Conservation (phyloP, 306 rosid genomes). For the Fragaria vesca region DNA sequence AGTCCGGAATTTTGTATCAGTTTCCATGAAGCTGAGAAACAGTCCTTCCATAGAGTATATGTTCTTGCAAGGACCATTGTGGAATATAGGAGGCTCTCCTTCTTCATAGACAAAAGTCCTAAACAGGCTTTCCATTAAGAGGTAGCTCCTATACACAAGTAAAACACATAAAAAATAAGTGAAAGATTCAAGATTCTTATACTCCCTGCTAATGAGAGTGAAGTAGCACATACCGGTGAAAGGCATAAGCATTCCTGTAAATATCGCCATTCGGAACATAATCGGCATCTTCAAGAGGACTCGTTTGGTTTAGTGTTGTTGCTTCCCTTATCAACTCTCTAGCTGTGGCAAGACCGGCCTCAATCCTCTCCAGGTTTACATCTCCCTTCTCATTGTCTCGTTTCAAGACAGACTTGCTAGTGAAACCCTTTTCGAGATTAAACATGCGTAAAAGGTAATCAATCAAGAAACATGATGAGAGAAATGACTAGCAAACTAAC, state of each 20-base stretch:
- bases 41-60: conserved; percentile 69
- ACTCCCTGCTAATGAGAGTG: background rate
- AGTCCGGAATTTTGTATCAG: conserved; percentile 37
- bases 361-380: conserved; percentile 41
- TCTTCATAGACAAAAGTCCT: conserved; percentile 58
- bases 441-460: background rate
- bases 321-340: conserved; percentile 55
- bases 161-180: background rate
- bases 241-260: conserved; percentile 46
- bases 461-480: background rate
- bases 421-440: background rate
- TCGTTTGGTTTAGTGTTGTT: conserved; percentile 9
- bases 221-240: conserved; percentile 35
- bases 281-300: conserved; percentile 31
- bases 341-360: conserved; percentile 47
- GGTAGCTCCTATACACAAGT: conserved; percentile 41
- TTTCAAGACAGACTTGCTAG: background rate
- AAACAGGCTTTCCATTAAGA: conserved; percentile 50
- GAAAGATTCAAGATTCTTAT: background rate
- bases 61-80: conserved; percentile 60
- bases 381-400: conserved; percentile 9
- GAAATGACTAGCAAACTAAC: background rate
- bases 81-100: conserved; percentile 65
- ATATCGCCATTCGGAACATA: conserved; percentile 44
- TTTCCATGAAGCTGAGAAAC: conserved; percentile 51